Evolutionary conservation across 305 asterid genomes (phyloP).

Genomic region (Plantago rigida): DNA sequence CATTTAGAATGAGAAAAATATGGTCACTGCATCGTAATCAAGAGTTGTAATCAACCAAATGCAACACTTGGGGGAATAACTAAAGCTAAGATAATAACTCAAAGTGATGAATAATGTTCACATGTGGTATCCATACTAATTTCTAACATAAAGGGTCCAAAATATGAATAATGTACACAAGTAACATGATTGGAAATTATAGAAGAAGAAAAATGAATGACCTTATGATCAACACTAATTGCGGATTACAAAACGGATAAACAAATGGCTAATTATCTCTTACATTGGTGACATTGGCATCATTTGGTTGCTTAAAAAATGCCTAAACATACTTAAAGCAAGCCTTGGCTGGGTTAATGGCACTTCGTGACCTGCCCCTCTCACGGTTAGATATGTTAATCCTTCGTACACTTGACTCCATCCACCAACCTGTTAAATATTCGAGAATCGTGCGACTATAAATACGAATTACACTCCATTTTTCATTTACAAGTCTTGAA

Average conservation of each 20-base stretch:
- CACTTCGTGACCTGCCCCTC: slow-evolving; percentile 67
- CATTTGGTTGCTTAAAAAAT: slow-evolving; percentile 38
- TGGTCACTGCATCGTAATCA: too few relatives aligned
- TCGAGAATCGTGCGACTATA: background rate
- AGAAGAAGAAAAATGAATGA: background rate
- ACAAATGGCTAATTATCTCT: background rate
- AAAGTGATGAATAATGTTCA: too few relatives aligned
- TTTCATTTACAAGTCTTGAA: too few relatives aligned
- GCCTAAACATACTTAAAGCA: slow-evolving; percentile 40
- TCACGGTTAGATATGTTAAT: slow-evolving; percentile 41
- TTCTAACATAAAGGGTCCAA: too few relatives aligned
- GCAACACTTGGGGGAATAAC: too few relatives aligned
- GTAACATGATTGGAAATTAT: too few relatives aligned
- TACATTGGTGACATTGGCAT: slow-evolving; percentile 26
- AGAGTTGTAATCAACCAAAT: too few relatives aligned
- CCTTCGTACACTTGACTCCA: slow-evolving; percentile 52
- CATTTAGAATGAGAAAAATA: too few relatives aligned
- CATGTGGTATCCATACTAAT: too few relatives aligned
- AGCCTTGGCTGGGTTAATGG: slow-evolving; percentile 43
- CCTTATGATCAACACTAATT: too few relatives aligned
- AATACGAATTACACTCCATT: too few relatives aligned
- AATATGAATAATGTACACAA: background rate
- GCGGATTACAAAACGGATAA: background rate
- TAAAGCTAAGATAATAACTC: too few relatives aligned
- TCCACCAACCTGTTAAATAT: slow-evolving; percentile 40